A percentile compares a stretch with the other conserved stretches of the same genome.
Evolutionary conservation across 2,329 filamentous ascomycete genomes (phyloP).

Genomic region (Sporothrix brasiliensis): DNA sequence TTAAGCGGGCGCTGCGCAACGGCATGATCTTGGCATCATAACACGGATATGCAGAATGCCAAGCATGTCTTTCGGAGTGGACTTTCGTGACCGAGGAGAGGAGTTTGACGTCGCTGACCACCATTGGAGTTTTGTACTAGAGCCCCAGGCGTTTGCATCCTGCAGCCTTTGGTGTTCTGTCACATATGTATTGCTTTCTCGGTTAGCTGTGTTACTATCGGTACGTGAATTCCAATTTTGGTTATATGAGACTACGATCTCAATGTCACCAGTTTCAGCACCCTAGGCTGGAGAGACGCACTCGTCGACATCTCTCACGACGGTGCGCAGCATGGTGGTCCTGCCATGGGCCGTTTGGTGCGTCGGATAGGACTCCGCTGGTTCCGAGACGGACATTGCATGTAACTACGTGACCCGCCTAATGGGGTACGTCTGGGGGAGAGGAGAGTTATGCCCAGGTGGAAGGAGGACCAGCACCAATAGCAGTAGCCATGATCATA

Average conservation of each 20-base stretch:
- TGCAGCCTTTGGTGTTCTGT: background rate
- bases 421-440: too few relatives aligned
- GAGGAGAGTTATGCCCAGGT: background rate
- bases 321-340: slow-evolving; percentile 38
- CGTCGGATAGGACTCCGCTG: slow-evolving; percentile 37
- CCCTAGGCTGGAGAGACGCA: background rate
- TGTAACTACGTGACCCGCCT: slow-evolving; percentile 42
- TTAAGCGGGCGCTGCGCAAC: slow-evolving; percentile 52
- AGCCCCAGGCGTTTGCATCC: background rate
- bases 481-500: background rate
- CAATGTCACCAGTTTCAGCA: too few relatives aligned
- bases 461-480: background rate
- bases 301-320: slow-evolving; percentile 44
- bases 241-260: too few relatives aligned
- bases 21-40: slow-evolving; percentile 41
- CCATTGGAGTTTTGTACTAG: too few relatives aligned
- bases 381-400: slow-evolving; percentile 40
- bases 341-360: slow-evolving; percentile 40
- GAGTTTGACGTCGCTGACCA: background rate
- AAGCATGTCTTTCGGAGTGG: background rate
- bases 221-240: background rate
- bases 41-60: background rate
- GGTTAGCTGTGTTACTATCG: background rate
- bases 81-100: background rate
- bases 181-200: background rate